phyloP scores from a whole-genome alignment of 768 basidiomycete genomes.

The Termitomyces sp. region DNA sequence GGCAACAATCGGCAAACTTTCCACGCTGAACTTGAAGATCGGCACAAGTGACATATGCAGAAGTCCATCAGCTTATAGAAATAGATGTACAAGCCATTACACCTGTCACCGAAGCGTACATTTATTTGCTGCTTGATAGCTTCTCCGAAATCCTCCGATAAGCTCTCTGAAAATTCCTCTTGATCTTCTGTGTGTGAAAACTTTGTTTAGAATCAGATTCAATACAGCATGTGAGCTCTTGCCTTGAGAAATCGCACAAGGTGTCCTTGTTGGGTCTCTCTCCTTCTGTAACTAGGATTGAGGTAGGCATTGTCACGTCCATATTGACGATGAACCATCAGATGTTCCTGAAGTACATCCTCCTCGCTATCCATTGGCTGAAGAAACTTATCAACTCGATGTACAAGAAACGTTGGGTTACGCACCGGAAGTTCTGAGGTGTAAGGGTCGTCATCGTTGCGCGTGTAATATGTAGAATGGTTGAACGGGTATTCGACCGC shows the following conservation, averaged over 20 bases:
- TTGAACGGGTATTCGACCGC: background rate
- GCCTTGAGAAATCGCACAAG: background rate
- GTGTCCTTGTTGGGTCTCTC: background rate
- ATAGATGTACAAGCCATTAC: background rate
- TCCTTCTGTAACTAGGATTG: background rate
- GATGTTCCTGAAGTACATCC: constrained; percentile 27
- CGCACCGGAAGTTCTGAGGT: background rate
- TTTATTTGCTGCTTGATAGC: background rate
- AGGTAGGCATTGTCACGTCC: constrained; percentile 4
- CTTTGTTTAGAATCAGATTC: background rate
- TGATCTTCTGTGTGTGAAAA: background rate
- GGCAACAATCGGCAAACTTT: background rate
- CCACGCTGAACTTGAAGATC: no score
- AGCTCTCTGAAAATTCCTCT: background rate
- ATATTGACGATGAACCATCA: constrained; percentile 22
- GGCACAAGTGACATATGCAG: no score
- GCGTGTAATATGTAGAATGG: background rate
- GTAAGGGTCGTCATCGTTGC: background rate
- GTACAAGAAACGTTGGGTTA: background rate
- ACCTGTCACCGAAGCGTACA: background rate
- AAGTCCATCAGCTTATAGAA: background rate
- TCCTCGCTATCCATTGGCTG: constrained; percentile 31
- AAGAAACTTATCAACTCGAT: background rate
- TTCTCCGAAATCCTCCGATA: background rate
- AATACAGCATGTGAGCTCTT: background rate